Percentiles rank a stretch among this genome's conserved stretches.
Evolutionary conservation across 176 grass and related monocot genomes (phyloP).

Genomic region (Thalia dealbata): DNA sequence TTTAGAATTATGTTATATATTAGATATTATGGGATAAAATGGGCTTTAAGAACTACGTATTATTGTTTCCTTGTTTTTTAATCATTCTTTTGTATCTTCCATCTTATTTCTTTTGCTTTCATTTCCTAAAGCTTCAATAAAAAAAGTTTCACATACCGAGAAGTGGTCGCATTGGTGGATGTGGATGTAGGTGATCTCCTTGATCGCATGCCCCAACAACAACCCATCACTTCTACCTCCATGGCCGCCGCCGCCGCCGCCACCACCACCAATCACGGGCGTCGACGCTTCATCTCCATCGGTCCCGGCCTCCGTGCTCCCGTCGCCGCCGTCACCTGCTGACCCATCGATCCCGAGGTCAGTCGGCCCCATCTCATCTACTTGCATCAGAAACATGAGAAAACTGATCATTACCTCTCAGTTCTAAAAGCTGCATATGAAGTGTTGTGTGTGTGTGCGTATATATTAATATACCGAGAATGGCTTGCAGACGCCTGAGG

Average conservation of each 20-base stretch:
- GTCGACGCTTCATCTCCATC: no score
- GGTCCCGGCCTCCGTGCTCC: not conserved
- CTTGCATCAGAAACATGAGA: not conserved
- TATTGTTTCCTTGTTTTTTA: no score
- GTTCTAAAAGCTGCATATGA: not conserved
- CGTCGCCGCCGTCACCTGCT: not conserved
- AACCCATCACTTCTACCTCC: not conserved
- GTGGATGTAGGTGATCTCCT: slow-evolving; percentile 20
- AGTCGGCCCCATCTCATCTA: slow-evolving; percentile 12
- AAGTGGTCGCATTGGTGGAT: slow-evolving; percentile 23
- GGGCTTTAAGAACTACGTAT: no score
- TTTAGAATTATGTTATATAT: no score
- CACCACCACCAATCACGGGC: no score
- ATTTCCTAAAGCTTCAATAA: no score
- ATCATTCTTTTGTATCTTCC: no score
- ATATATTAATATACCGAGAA: slow-evolving; percentile 8
- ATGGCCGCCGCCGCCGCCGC: not conserved
- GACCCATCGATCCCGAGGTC: slow-evolving; percentile 26
- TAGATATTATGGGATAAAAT: no score
- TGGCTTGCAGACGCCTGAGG: slow-evolving; percentile 10
- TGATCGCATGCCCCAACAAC: slow-evolving; percentile 1
- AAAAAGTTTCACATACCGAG: slow-evolving; percentile 16
- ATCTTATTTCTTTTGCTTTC: no score
- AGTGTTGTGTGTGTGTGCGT: not conserved
- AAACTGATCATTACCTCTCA: not conserved